Evolutionary conservation across 2,329 filamentous ascomycete species (phyloP), one percentile per base, ranked within the genome.

Genomic region (Colletotrichum sp.): DNA sequence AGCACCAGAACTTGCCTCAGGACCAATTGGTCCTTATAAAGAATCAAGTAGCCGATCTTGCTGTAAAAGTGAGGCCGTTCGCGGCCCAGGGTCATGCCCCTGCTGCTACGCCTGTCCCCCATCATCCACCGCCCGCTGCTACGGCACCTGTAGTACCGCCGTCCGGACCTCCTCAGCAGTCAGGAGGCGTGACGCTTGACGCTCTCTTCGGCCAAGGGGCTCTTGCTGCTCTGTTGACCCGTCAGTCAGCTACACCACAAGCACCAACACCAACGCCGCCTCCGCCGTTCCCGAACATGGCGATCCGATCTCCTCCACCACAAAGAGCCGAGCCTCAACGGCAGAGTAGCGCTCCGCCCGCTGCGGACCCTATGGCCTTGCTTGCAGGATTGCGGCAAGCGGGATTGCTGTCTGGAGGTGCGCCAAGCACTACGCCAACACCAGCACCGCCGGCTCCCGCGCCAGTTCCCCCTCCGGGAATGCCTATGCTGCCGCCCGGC

Each of bases 21-120:
- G 93, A 96, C 82, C 95, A 98, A 87, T 90, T 98, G 83, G 92
- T 94, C 85, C 92, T 94, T 84, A 94, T 98, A 85, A 95, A 94
- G 85, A 93, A 94, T 83, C 95, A 97, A 90, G 93, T 98, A 85
- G 92, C 94, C 84, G 92, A 93, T 85, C 90, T 98, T 84, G 91
- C 92, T 89, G 86, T 91, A 91, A 90, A 90, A 82, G 88, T 92
- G 84, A 89, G 88, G 84, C 88, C 89, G 68, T 80, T 84, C 78
- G 83, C 85, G 81, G 83, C 85, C 81, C 87, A 85, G 81, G 83
- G 82, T 78, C 79, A 83, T 81, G 82, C 83, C 79, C 85, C 86
- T 80, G 85, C 84, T 82, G 85, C 84, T 80, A 80, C 83, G 81
- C 83, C 82, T 79, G 81, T 84, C 76, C 81, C 81, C 44, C 82